Conservation (phyloP, 2,329 filamentous ascomycete genomes). For the Cercospora janseana region DNA sequence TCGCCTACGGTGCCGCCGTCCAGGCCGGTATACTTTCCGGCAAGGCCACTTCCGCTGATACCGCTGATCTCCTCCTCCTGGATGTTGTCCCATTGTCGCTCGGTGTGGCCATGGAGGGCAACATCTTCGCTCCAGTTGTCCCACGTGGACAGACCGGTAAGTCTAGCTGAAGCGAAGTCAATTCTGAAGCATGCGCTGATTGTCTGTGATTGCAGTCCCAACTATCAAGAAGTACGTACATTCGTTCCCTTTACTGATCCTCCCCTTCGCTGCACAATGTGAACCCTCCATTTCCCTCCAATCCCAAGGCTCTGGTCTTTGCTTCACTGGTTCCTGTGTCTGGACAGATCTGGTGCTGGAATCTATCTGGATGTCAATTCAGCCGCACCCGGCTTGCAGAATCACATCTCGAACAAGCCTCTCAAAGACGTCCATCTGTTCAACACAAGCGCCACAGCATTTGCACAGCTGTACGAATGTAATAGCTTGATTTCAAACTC, state of each 20-base stretch:
- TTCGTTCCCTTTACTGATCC: neutral
- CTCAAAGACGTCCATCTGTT: no score
- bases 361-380: no score
- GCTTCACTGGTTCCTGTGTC: no score
- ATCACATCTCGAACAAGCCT: no score
- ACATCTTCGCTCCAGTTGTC: slow-evolving; percentile 96
- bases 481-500: no score
- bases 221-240: slow-evolving; percentile 13
- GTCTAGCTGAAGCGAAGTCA: no score
- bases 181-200: no score
- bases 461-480: no score
- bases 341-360: no score
- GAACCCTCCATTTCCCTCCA: neutral
- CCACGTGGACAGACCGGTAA: slow-evolving; percentile 53
- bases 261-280: slow-evolving; percentile 6
- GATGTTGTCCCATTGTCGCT: slow-evolving; percentile 96
- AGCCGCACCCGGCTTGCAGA: no score
- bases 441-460: no score
- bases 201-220: neutral
- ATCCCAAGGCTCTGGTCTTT: no score
- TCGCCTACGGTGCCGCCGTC: slow-evolving; percentile 97
- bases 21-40: slow-evolving; percentile 98
- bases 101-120: slow-evolving; percentile 99
- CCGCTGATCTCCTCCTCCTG: slow-evolving; percentile 87
- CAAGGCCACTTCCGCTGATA: slow-evolving; percentile 94